phyloP scores from a whole-genome alignment of 2,329 filamentous ascomycete genomes.

The Aspergillus fructus region DNA sequence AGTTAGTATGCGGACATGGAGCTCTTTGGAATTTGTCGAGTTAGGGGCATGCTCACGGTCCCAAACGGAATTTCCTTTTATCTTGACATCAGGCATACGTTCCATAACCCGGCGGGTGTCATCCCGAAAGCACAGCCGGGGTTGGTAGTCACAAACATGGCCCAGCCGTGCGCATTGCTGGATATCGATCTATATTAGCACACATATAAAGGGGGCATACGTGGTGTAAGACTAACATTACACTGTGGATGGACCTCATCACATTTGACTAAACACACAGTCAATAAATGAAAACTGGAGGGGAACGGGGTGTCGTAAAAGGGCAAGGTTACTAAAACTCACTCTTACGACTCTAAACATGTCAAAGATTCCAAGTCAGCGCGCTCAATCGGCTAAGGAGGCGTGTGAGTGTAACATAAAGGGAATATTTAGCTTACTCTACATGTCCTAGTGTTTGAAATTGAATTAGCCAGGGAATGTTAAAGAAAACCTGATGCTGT shows the following conservation, averaged over 20 bases:
- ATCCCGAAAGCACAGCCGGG: slow-evolving; percentile 55
- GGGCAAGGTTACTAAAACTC: slow-evolving; percentile 15
- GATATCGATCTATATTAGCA: slow-evolving; percentile 10
- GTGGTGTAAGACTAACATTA: slow-evolving; percentile 40
- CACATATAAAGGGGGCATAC: not conserved
- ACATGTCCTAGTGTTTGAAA: slow-evolving; percentile 38
- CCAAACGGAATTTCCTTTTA: slow-evolving; percentile 55
- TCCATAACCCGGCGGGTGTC: slow-evolving; percentile 53
- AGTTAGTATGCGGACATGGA: slow-evolving; percentile 11
- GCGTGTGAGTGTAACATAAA: not conserved
- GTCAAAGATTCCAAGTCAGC: slow-evolving; percentile 11
- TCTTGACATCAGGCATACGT: slow-evolving; percentile 53
- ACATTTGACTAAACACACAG: slow-evolving; percentile 49
- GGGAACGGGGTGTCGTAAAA: not conserved
- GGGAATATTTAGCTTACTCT: slow-evolving; percentile 33
- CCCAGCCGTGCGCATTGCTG: slow-evolving; percentile 57
- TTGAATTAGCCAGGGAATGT: slow-evolving; percentile 9
- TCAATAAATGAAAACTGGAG: not conserved
- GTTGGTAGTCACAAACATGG: slow-evolving; percentile 58
- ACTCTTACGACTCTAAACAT: slow-evolving; percentile 43
- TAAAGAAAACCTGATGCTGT: not conserved
- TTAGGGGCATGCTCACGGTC: slow-evolving; percentile 47
- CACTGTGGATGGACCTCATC: slow-evolving; percentile 56
- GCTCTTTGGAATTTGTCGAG: not conserved
- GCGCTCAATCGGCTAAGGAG: slow-evolving; percentile 1